These are phyloP conservation scores for Arthroderma sp. DNA, from an alignment of 2,329 filamentous ascomycete species.

Conservation along the genomic window DNA sequence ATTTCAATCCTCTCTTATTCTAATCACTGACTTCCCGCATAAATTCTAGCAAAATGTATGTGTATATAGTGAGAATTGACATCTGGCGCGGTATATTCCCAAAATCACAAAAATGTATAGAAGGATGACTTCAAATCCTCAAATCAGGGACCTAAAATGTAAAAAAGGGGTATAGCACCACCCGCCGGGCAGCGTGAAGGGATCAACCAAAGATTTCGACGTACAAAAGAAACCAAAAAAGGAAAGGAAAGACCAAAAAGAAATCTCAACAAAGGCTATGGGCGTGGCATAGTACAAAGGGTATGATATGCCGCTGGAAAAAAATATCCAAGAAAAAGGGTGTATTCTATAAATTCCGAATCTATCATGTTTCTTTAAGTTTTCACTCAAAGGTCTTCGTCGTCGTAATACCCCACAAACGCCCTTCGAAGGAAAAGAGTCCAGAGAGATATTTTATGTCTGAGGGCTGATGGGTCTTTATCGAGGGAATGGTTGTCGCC, in stretches of 20 bases:
- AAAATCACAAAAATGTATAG: background rate
- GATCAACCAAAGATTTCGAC: background rate
- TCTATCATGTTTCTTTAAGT: background rate
- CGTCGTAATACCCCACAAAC: constrained; percentile 14
- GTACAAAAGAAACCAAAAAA: background rate
- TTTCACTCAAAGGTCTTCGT: constrained; percentile 3
- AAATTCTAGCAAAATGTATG: too few species aligned
- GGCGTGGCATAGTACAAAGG: background rate
- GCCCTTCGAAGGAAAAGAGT: constrained; percentile 14
- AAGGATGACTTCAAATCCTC: background rate
- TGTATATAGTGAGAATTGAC: too few species aligned
- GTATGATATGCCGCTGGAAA: background rate
- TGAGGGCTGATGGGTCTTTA: background rate
- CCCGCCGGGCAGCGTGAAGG: background rate
- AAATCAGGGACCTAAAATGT: background rate
- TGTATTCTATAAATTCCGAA: background rate
- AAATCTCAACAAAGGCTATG: background rate
- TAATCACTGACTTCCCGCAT: too few species aligned
- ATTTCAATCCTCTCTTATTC: too few species aligned
- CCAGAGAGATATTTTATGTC: constrained; percentile 12
- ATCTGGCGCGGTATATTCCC: background rate
- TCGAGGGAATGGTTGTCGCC: background rate
- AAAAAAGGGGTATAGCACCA: background rate
- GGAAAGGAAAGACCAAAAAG: too few species aligned
- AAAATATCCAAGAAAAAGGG: background rate